Evolutionary conservation across 805 yeast species (phyloP).

Genomic region (Sungouiozyma intestinalis): DNA sequence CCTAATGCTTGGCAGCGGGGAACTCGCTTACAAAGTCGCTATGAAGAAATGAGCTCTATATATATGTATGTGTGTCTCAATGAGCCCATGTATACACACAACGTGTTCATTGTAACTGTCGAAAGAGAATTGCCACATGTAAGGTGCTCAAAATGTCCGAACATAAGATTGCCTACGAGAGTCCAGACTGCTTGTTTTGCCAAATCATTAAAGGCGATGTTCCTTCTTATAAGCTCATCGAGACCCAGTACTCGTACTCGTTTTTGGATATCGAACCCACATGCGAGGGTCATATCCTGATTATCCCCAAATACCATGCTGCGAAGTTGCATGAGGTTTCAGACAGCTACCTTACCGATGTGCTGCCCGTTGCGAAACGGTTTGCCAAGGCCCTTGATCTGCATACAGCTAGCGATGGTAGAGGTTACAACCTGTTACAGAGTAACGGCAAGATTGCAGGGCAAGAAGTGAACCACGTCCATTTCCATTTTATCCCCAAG

Average conservation of each 20-base stretch:
- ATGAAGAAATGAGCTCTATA: no score
- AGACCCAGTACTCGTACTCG: constrained; percentile 67
- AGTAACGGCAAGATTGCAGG: constrained; percentile 93
- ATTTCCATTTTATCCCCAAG: constrained; percentile 93
- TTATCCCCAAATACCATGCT: constrained; percentile 90
- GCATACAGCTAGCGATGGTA: constrained; percentile 37
- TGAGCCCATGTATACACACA: no score
- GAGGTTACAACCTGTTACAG: constrained; percentile 77
- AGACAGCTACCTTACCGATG: constrained; percentile 76
- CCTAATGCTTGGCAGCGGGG: no score
- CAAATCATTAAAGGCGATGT: constrained; percentile 92
- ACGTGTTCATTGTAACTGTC: no score
- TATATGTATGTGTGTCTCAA: no score
- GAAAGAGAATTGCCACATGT: not conserved
- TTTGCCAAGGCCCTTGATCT: constrained; percentile 63
- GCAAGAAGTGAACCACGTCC: constrained; percentile 91
- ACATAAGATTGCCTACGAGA: constrained; percentile 15
- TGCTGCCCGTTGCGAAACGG: constrained; percentile 84
- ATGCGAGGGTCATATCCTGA: constrained; percentile 76
- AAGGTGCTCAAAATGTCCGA: constrained; percentile 7
- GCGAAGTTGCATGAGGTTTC: constrained; percentile 85
- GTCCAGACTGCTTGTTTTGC: constrained; percentile 80
- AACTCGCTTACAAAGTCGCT: no score
- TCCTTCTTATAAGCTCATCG: constrained; percentile 81
- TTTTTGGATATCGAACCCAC: constrained; percentile 91